These are phyloP conservation scores for Grifola frondosa DNA, from an alignment of 1,284 basidiomycete species.

Conservation along the genomic window DNA sequence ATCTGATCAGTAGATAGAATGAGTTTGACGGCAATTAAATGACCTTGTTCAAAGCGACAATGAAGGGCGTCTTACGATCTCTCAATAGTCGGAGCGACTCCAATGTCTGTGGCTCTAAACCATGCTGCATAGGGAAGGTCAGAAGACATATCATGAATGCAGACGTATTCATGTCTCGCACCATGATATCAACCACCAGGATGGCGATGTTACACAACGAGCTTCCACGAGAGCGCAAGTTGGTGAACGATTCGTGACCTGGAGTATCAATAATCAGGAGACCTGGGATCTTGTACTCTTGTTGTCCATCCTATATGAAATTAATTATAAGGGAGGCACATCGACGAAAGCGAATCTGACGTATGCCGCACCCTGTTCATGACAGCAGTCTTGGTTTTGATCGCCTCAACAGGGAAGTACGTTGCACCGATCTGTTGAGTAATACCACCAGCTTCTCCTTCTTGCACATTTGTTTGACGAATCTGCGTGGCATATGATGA, in stretches of 20 bases:
- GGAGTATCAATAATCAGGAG: conserved; percentile 98
- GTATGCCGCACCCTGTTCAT: conserved; percentile 71
- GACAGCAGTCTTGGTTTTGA: conserved; percentile 89
- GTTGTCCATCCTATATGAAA: conserved; percentile 59
- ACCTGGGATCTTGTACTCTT: conserved; percentile 97
- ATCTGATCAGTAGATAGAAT: background rate
- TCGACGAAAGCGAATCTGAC: conserved; percentile 8
- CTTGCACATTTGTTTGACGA: conserved; percentile 99
- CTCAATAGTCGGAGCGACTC: conserved; percentile 93
- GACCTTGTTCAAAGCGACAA: conserved; percentile 98
- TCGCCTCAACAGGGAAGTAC: conserved; percentile 98
- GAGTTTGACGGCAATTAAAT: conserved; percentile 1
- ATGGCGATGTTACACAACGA: conserved; percentile 99
- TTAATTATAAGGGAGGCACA: background rate
- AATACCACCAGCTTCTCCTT: conserved; percentile 99
- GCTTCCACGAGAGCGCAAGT: conserved; percentile 93
- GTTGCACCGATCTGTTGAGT: conserved; percentile 99
- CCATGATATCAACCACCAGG: conserved; percentile 98
- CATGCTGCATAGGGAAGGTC: conserved; percentile 62
- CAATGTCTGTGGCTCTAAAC: conserved; percentile 95
- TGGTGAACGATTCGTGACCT: conserved; percentile 99
- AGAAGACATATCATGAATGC: background rate
- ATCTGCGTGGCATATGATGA: conserved; percentile 56
- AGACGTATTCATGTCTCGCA: conserved; percentile 32
- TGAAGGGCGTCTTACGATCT: conserved; percentile 97